Evolutionary conservation across 192 early-diverging fungal genomes (phyloP), one percentile per base, ranked within the genome.

Genomic region (Coemansia sp.): DNA sequence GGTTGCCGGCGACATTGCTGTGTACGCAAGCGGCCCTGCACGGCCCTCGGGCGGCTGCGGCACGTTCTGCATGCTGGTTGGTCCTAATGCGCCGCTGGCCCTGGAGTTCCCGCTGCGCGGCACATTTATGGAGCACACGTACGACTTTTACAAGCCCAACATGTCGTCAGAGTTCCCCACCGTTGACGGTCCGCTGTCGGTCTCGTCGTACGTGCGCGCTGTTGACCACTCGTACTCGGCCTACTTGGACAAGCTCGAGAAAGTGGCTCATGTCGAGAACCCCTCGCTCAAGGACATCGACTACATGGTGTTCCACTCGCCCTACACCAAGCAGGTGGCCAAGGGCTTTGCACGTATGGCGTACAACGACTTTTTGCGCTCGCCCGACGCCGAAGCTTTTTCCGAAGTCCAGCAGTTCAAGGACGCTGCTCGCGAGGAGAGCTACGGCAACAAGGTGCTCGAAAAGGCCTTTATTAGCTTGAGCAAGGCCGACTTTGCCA

Each of bases 141-240:
- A 93, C 82, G 97, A 99, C 68, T 99, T 99, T 64, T 99, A 97
- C 88, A 99, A 99, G 89, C 95, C 97, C 60, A 88, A 99, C 84
- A 85, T 98, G 67, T 88, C 90, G 61, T 94, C 92, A 60, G 97
- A 99, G 82, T 99, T 93, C 84, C 97, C 97, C 54, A 89, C 88
- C 37, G 97, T 99, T 51, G 97, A 99, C 75, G 97, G 97, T 7
- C 91, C 93, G 35, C 89, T 96, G 52, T 92, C 92, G 49, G 93
- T 93, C 83, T 85, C 85, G 16, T 97, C 95, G 82, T 99, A 98
- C 75, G 82, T 94, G 62, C 89, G 87, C 50, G 91, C 94, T 27
- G 85, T 97, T 20, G 97, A 99, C 85, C 75, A 84, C 52, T 90
- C 90, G 66, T 99, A 97, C 82, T 66, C 75, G 54, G 85, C 89